Percentiles rank a stretch among this genome's conserved stretches.
phyloP scores from a whole-genome alignment of 768 basidiomycete species.

The Mycena kentingensis region DNA sequence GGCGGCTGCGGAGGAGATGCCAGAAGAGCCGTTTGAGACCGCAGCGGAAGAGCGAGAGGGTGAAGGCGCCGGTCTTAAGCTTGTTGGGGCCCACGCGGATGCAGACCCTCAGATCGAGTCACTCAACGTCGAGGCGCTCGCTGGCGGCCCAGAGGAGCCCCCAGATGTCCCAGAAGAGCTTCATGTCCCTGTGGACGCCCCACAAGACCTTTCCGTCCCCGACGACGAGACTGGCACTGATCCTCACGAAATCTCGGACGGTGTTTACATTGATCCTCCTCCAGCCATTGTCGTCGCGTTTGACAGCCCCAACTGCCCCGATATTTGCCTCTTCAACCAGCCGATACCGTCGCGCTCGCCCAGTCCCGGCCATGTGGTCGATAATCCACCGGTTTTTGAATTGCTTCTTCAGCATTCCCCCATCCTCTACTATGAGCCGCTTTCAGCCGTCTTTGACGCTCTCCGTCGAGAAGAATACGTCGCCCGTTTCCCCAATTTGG shows the following conservation, averaged over 20 bases:
- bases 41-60: conserved; percentile 30
- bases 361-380: conserved; percentile 26
- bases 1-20: too few relatives aligned
- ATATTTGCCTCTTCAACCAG: conserved; percentile 60
- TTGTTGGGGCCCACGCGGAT: too few relatives aligned
- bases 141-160: too few relatives aligned
- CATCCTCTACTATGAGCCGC: conserved; percentile 76
- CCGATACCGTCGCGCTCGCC: conserved; percentile 34
- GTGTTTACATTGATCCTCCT: conserved; percentile 74
- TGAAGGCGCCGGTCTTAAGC: conserved; percentile 29
- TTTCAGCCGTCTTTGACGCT: conserved; percentile 70
- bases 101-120: too few relatives aligned
- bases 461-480: conserved; percentile 64
- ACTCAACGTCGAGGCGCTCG: too few relatives aligned
- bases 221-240: conserved; percentile 29
- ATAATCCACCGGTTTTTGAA: conserved; percentile 26
- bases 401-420: conserved; percentile 65
- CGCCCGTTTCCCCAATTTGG: conserved; percentile 44
- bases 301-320: conserved; percentile 37
- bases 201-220: conserved; percentile 33
- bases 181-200: too few relatives aligned
- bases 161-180: too few relatives aligned
- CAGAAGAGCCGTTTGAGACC: conserved; percentile 41
- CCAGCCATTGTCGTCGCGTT: conserved; percentile 64
- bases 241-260: conserved; percentile 65